These are phyloP conservation scores for Colletotrichum euphorbiae DNA, from an alignment of 2,329 filamentous ascomycete species.

Conservation along the genomic window DNA sequence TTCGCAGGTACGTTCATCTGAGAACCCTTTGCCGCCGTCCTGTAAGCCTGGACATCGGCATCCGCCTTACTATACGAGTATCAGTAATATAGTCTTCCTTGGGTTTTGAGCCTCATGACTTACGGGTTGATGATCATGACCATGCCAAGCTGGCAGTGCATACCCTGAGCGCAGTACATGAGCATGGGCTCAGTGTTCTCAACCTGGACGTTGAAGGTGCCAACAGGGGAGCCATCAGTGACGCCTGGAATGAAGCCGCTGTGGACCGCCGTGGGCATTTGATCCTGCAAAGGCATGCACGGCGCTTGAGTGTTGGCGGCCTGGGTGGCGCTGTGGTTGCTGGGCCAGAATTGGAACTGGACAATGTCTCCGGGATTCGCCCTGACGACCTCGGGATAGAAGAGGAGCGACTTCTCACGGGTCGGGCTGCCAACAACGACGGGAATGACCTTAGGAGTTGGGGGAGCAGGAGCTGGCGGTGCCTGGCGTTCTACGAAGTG, in stretches of 20 bases:
- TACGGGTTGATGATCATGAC: conserved; percentile 63
- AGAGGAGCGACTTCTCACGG: conserved; percentile 58
- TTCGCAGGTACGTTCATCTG: conserved; percentile 31
- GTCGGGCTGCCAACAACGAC: conserved; percentile 71
- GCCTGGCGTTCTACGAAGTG: conserved; percentile 24
- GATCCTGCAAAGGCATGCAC: conserved; percentile 53
- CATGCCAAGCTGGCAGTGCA: conserved; percentile 63
- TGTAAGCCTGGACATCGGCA: conserved; percentile 28
- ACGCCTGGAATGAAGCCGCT: conserved; percentile 55
- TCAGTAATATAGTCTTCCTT: too few relatives aligned
- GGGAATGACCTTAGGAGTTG: conserved; percentile 37
- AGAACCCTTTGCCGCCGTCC: conserved; percentile 12
- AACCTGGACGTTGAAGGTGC: conserved; percentile 60
- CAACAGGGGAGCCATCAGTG: conserved; percentile 50
- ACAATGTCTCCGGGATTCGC: conserved; percentile 53
- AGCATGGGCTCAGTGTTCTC: conserved; percentile 59
- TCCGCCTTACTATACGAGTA: conserved; percentile 20
- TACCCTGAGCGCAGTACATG: conserved; percentile 61
- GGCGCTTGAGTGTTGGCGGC: conserved; percentile 56
- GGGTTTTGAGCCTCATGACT: conserved; percentile 27
- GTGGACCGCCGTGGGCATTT: conserved; percentile 49
- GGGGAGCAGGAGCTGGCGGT: conserved; percentile 18
- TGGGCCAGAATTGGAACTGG: conserved; percentile 57
- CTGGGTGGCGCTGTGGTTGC: conserved; percentile 59
- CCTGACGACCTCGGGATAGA: conserved; percentile 51